These are phyloP conservation scores for Mycena latifolia DNA, from an alignment of 768 basidiomycete genomes.

Conservation along the genomic window DNA sequence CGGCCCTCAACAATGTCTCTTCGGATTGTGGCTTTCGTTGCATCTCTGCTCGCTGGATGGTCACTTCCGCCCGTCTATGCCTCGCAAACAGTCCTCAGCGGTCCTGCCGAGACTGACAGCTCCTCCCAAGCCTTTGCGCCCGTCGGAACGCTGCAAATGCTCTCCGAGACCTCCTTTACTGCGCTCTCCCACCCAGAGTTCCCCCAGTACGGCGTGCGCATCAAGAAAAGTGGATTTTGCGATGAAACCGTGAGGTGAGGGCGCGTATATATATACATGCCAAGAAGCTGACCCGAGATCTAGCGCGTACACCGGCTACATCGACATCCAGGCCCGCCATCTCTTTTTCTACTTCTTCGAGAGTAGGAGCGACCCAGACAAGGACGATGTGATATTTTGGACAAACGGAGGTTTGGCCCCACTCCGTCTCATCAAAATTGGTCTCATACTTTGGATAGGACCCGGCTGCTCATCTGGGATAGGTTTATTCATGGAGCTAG, in stretches of 20 bases:
- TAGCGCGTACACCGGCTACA: slow-evolving; percentile 62
- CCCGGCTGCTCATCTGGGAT: slow-evolving; percentile 20
- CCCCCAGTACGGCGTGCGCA: slow-evolving; percentile 53
- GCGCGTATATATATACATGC: background rate
- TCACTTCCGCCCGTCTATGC: too few species aligned
- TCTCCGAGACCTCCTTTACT: slow-evolving; percentile 22
- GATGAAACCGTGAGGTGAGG: slow-evolving; percentile 50
- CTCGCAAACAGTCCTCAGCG: too few species aligned
- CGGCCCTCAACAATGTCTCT: too few species aligned
- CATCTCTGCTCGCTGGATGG: too few species aligned
- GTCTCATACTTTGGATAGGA: slow-evolving; percentile 4
- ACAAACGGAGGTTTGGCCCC: slow-evolving; percentile 60
- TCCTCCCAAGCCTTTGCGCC: background rate
- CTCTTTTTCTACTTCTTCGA: slow-evolving; percentile 75
- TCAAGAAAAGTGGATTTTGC: slow-evolving; percentile 52
- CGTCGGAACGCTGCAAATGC: slow-evolving; percentile 4
- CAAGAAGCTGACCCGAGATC: too few species aligned
- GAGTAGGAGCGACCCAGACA: slow-evolving; percentile 57
- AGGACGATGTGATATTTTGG: slow-evolving; percentile 60
- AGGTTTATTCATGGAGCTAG: slow-evolving; percentile 23
- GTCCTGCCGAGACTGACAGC: too few species aligned
- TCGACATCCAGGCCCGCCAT: too few species aligned
- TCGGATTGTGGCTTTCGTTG: too few species aligned
- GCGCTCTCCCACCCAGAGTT: slow-evolving; percentile 56
- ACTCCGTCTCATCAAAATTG: background rate